These are phyloP conservation scores for Pilaira anomala DNA, from an alignment of 192 early-diverging fungal species.

Conservation along the genomic window DNA sequence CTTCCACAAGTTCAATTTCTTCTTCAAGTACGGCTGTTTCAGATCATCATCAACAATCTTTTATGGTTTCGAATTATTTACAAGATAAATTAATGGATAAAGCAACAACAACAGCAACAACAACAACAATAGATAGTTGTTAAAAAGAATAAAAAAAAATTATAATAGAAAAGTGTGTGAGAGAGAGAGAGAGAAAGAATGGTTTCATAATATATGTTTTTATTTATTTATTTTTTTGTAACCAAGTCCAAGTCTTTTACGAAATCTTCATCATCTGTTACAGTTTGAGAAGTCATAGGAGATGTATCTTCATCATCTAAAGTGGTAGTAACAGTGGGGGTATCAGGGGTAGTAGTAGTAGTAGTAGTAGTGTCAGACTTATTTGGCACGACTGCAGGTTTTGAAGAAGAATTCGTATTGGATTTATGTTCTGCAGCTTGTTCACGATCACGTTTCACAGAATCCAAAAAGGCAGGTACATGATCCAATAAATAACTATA, in stretches of 20 bases:
- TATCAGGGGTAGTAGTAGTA: too few species aligned
- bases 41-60: not conserved
- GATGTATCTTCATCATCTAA: too few species aligned
- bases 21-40: conserved; percentile 1
- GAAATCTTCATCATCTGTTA: not conserved
- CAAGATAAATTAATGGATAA: too few species aligned
- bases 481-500: conserved; percentile 9
- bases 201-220: conserved; percentile 2
- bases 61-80: not conserved
- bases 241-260: not conserved
- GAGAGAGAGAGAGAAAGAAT: too few species aligned
- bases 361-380: too few species aligned
- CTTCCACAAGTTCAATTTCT: conserved; percentile 19
- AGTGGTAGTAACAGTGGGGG: too few species aligned
- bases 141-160: too few species aligned
- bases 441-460: conserved; percentile 24
- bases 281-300: not conserved
- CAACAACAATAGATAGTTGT: too few species aligned
- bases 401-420: too few species aligned
- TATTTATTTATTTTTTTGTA: not conserved
- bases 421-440: conserved; percentile 20
- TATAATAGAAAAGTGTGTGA: too few species aligned
- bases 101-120: too few species aligned
- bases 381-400: too few species aligned
- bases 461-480: conserved; percentile 24